phyloP scores from a whole-genome alignment of 768 basidiomycete species.

The Mycena haematopus region DNA sequence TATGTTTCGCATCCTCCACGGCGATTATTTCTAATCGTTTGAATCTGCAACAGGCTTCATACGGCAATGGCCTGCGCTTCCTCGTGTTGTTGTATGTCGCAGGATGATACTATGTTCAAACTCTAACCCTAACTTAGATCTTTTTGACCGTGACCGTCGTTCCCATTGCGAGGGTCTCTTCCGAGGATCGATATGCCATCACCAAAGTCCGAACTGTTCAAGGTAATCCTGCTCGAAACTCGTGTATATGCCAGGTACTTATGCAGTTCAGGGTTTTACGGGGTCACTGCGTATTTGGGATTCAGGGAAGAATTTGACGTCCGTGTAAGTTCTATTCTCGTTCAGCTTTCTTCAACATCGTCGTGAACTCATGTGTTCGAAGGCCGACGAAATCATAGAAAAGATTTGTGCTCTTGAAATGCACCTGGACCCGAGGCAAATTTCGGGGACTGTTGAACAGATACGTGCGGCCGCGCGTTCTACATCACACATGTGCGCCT shows the following conservation, averaged over 20 bases:
- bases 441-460: slow-evolving; percentile 42
- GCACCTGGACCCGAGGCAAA: slow-evolving; percentile 42
- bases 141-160: slow-evolving; percentile 66
- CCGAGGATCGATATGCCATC: slow-evolving; percentile 60
- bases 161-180: slow-evolving; percentile 54
- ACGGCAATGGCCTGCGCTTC: slow-evolving; percentile 73
- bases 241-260: neutral
- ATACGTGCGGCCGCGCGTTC: slow-evolving; percentile 48
- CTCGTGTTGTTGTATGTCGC: slow-evolving; percentile 61
- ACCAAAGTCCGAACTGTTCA: slow-evolving; percentile 62
- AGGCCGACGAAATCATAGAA: slow-evolving; percentile 55
- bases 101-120: neutral
- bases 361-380: neutral
- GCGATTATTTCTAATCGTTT: neutral
- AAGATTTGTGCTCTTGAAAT: slow-evolving; percentile 58
- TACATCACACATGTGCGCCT: slow-evolving; percentile 64
- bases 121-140: slow-evolving; percentile 35
- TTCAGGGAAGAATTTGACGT: slow-evolving; percentile 69
- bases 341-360: neutral
- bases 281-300: slow-evolving; percentile 63
- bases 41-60: slow-evolving; percentile 51
- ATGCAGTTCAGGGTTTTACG: slow-evolving; percentile 57
- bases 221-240: slow-evolving; percentile 38
- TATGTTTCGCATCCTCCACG: slow-evolving; percentile 28
- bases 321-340: slow-evolving; percentile 34